phyloP scores from a whole-genome alignment of 306 rosid species.

The Vigna hirtella region DNA sequence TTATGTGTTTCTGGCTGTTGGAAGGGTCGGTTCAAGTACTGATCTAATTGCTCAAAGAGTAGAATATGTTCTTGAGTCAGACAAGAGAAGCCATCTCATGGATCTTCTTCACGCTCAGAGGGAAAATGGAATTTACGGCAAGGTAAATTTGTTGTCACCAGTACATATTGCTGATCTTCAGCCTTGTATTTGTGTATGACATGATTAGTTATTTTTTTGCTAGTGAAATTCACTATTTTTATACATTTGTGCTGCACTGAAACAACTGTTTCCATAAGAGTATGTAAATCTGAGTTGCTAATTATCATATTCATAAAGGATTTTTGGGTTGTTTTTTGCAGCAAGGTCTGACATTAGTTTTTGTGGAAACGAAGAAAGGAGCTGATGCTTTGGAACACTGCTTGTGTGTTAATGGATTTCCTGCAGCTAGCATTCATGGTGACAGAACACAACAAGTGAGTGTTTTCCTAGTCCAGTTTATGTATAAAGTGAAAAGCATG shows the following conservation, averaged over 20 bases:
- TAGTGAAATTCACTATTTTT: slow-evolving; percentile 13
- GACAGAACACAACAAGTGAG: slow-evolving; percentile 94
- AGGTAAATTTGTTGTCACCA: slow-evolving; percentile 58
- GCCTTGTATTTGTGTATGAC: slow-evolving; percentile 30
- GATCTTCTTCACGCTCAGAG: slow-evolving; percentile 97
- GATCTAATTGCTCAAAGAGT: slow-evolving; percentile 95
- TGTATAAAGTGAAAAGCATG: background rate
- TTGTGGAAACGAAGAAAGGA: slow-evolving; percentile 99
- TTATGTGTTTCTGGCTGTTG: slow-evolving; percentile 91
- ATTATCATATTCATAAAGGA: slow-evolving; percentile 30
- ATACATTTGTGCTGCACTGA: slow-evolving; percentile 10
- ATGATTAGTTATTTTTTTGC: slow-evolving; percentile 25
- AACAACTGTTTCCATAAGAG: slow-evolving; percentile 24
- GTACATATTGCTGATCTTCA: slow-evolving; percentile 18
- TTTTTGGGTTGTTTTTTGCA: slow-evolving; percentile 50
- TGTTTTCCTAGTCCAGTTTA: slow-evolving; percentile 16
- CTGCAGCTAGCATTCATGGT: slow-evolving; percentile 96
- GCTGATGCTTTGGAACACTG: slow-evolving; percentile 95
- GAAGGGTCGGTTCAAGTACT: slow-evolving; percentile 98
- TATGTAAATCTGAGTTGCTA: slow-evolving; percentile 18
- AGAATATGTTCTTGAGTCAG: slow-evolving; percentile 87
- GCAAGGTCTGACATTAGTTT: slow-evolving; percentile 93
- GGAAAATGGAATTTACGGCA: slow-evolving; percentile 72
- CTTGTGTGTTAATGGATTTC: slow-evolving; percentile 85
- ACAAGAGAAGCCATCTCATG: slow-evolving; percentile 96